These are phyloP conservation scores for Hypoxylon sp. DNA, from an alignment of 2,329 filamentous ascomycete species.

Conservation along the genomic window DNA sequence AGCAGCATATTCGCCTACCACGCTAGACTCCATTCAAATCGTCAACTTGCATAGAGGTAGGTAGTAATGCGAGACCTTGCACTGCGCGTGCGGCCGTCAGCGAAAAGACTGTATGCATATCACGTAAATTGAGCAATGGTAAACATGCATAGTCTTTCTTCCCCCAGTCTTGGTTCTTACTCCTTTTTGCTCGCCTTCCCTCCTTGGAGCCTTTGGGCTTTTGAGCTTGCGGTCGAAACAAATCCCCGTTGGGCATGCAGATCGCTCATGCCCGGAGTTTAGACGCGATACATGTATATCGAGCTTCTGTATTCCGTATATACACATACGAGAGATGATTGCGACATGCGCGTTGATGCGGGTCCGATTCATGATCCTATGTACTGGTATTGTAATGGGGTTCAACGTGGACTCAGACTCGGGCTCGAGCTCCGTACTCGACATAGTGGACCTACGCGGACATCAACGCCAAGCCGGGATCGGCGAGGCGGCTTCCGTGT, in stretches of 20 bases:
- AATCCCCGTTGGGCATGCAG: background rate
- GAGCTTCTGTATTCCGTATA: background rate
- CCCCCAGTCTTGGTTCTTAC: background rate
- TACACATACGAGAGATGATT: background rate
- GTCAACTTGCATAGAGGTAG: conserved; percentile 9
- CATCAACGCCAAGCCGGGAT: conserved; percentile 9
- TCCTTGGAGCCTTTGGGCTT: conserved; percentile 13
- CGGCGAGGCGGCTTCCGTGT: background rate
- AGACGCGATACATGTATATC: background rate
- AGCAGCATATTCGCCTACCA: conserved; percentile 7
- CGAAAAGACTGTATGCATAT: conserved; percentile 5
- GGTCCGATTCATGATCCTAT: background rate
- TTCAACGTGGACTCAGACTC: conserved; percentile 11
- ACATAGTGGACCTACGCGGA: conserved; percentile 9
- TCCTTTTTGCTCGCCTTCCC: conserved; percentile 13
- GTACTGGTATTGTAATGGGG: conserved; percentile 5
- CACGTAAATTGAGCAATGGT: conserved; percentile 15
- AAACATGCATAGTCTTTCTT: background rate
- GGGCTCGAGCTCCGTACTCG: conserved; percentile 4
- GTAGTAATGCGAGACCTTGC: conserved; percentile 2
- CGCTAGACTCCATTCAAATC: conserved; percentile 14
- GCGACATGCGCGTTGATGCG: background rate
- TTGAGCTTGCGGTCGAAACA: conserved; percentile 2
- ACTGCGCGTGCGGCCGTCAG: conserved; percentile 8
- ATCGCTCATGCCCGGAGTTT: background rate